Conservation (phyloP, 805 yeast species). For the Debaryomyces prosopidis region DNA sequence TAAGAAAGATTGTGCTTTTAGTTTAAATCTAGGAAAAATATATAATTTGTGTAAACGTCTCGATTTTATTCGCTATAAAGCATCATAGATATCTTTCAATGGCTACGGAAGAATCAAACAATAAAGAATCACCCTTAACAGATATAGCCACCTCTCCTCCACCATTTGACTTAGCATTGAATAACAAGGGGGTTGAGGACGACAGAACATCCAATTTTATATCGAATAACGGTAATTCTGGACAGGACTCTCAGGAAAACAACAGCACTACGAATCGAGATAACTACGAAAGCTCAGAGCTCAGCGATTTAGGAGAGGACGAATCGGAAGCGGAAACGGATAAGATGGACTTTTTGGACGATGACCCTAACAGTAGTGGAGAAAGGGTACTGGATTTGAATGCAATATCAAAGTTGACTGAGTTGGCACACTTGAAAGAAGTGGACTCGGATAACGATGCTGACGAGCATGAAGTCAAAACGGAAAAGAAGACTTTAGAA, state of each 20-base stretch:
- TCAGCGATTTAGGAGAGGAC: conserved; percentile 56
- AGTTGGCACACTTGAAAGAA: conserved; percentile 39
- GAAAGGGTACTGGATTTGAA: conserved; percentile 36
- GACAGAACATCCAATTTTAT: background rate
- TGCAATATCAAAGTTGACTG: conserved; percentile 42
- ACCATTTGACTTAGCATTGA: conserved; percentile 27
- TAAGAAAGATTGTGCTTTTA: no score
- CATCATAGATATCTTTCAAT: background rate
- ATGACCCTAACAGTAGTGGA: conserved; percentile 17
- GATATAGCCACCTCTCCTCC: conserved; percentile 45
- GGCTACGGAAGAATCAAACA: conserved; percentile 6
- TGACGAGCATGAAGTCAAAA: conserved; percentile 14
- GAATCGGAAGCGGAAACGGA: conserved; percentile 92
- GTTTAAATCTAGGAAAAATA: no score
- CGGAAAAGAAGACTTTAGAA: background rate
- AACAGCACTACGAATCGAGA: conserved; percentile 7
- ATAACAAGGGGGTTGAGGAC: conserved; percentile 2
- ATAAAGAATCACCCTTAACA: conserved; percentile 40
- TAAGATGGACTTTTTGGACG: conserved; percentile 62
- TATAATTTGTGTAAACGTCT: background rate
- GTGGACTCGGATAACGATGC: conserved; percentile 36
- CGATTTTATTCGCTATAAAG: background rate
- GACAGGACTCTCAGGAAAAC: background rate
- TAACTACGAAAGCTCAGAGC: conserved; percentile 41
- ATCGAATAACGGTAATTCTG: background rate